Evolutionary conservation across 164 flowering plant species (phyloP).

Genomic region (Cinnamomum micranthum): DNA sequence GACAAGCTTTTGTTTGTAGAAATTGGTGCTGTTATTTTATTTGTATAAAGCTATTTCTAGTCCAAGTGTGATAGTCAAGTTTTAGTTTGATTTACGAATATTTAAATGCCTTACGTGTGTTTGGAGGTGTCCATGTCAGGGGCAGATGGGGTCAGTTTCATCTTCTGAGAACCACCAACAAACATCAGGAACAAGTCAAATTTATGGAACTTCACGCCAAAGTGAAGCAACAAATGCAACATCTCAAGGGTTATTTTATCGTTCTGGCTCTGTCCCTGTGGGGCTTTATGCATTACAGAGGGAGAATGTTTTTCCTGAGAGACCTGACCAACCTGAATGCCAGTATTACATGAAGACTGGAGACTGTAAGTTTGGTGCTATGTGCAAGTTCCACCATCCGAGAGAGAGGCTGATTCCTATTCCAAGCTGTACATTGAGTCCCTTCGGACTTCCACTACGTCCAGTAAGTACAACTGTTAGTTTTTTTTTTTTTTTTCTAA

Average conservation of each 20-base stretch:
- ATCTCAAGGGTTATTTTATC: slow-evolving; percentile 50
- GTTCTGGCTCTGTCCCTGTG: slow-evolving; percentile 54
- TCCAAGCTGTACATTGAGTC: slow-evolving; percentile 82
- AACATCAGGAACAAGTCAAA: slow-evolving; percentile 44
- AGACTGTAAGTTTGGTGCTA: slow-evolving; percentile 94
- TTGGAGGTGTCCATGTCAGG: slow-evolving; percentile 34
- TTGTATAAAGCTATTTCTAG: not conserved
- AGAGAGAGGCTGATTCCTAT: slow-evolving; percentile 72
- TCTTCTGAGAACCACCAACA: slow-evolving; percentile 67
- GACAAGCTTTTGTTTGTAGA: not conserved
- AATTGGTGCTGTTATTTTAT: not conserved
- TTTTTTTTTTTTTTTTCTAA: not conserved
- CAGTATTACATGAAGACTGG: slow-evolving; percentile 99
- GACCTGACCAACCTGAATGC: slow-evolving; percentile 97
- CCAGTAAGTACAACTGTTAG: slow-evolving; percentile 48
- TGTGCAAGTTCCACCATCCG: slow-evolving; percentile 92
- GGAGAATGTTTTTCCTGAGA: slow-evolving; percentile 88
- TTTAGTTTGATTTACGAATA: not conserved
- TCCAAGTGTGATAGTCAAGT: not conserved
- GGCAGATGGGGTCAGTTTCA: slow-evolving; percentile 68
- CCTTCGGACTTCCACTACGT: slow-evolving; percentile 87
- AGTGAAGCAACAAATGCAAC: slow-evolving; percentile 43
- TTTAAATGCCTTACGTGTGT: not conserved
- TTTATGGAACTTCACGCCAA: slow-evolving; percentile 53
- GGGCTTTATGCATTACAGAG: slow-evolving; percentile 75